Evolutionary conservation across 441 rosid species (phyloP).

Genomic region (Gossypium schwendimanii): DNA sequence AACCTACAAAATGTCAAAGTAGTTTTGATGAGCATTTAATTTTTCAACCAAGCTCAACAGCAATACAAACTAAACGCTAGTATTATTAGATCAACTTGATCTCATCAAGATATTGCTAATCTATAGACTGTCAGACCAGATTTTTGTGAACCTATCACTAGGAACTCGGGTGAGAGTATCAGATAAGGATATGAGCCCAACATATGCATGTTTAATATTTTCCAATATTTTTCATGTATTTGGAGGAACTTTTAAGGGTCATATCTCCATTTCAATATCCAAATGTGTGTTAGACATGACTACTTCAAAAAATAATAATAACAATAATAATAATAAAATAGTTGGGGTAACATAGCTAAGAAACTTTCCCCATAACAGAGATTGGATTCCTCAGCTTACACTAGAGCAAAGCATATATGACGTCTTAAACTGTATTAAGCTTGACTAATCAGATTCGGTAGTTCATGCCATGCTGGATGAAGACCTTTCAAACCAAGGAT

Average conservation of each 20-base stretch:
- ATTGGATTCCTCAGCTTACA: neutral
- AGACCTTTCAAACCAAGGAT: neutral
- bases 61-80: neutral
- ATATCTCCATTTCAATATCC: neutral
- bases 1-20: conserved; percentile 4
- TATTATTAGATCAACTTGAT: conserved; percentile 6
- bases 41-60: neutral
- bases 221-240: neutral
- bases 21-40: neutral
- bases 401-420: neutral
- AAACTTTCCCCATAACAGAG: neutral
- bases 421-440: neutral
- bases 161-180: neutral
- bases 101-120: neutral
- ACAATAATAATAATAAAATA: too few relatives aligned
- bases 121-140: neutral
- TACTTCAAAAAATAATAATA: too few relatives aligned
- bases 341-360: too few relatives aligned
- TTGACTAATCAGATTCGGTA: conserved; percentile 9
- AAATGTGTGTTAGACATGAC: neutral
- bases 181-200: neutral
- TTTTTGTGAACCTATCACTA: neutral
- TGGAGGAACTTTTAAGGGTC: neutral
- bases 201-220: neutral
- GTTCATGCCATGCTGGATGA: neutral